Evolutionary conservation across 1,139 yeast species (phyloP).

Genomic region (Pichia sp.): DNA sequence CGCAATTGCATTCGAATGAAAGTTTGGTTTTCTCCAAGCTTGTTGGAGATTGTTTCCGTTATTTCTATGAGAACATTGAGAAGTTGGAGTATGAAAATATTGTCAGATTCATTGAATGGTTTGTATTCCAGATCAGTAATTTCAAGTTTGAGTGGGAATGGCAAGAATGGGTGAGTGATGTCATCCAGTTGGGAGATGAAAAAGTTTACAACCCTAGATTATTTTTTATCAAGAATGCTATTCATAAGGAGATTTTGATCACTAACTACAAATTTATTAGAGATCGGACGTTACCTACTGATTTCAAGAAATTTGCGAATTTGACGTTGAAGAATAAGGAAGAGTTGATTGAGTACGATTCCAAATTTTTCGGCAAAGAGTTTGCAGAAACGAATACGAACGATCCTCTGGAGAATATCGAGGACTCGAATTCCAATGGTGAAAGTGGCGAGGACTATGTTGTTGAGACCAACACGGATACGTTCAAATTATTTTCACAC

Average conservation of each 20-base stretch:
- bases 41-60: slow-evolving; percentile 88
- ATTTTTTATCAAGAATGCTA: slow-evolving; percentile 70
- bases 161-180: slow-evolving; percentile 79
- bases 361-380: slow-evolving; percentile 30
- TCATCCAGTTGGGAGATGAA: slow-evolving; percentile 40
- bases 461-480: slow-evolving; percentile 20
- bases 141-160: slow-evolving; percentile 97
- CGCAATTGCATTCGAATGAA: slow-evolving; percentile 35
- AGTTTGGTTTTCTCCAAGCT: slow-evolving; percentile 86
- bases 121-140: slow-evolving; percentile 87
- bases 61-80: slow-evolving; percentile 64
- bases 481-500: slow-evolving; percentile 23
- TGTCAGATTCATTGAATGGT: slow-evolving; percentile 81
- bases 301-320: slow-evolving; percentile 62
- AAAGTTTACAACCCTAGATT: slow-evolving; percentile 64
- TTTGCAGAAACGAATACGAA: slow-evolving; percentile 20
- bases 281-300: slow-evolving; percentile 69
- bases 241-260: slow-evolving; percentile 77
- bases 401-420: slow-evolving; percentile 18
- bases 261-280: slow-evolving; percentile 62
- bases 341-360: slow-evolving; percentile 28
- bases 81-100: slow-evolving; percentile 72
- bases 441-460: slow-evolving; percentile 3
- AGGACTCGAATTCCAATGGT: slow-evolving; percentile 18
- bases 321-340: slow-evolving; percentile 37